Evolutionary conservation across 2,329 filamentous ascomycete species (phyloP).

Genomic region (Fusarium decemcellulare): DNA sequence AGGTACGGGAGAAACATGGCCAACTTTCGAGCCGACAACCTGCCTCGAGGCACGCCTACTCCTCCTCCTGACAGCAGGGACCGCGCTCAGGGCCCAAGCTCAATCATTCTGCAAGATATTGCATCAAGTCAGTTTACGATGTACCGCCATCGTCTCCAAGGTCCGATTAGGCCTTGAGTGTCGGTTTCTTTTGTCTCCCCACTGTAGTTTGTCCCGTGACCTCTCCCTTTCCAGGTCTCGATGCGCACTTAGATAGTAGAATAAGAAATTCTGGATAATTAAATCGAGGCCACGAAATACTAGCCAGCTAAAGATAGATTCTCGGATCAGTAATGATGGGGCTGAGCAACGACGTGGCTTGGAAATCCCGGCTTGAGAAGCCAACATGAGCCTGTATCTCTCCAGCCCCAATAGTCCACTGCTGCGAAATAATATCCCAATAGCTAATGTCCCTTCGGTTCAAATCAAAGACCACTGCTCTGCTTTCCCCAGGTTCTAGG

Average conservation of each 20-base stretch:
- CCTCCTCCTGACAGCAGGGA: background rate
- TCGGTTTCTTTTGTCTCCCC: too few species aligned
- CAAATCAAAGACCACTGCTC: conserved; percentile 59
- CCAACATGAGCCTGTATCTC: too few species aligned
- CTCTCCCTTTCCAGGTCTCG: too few species aligned
- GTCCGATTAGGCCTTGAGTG: background rate
- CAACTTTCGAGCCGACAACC: background rate
- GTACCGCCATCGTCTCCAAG: conserved; percentile 1
- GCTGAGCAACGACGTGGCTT: too few species aligned
- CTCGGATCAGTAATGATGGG: too few species aligned
- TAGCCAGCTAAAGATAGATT: too few species aligned
- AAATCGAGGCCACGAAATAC: too few species aligned
- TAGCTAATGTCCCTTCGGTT: conserved; percentile 61
- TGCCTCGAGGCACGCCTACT: background rate
- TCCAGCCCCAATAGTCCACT: conserved; percentile 48
- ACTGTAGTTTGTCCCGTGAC: too few species aligned
- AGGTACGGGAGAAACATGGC: conserved; percentile 1
- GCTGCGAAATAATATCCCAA: conserved; percentile 57
- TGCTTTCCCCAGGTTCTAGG: conserved; percentile 56
- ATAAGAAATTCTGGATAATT: too few species aligned
- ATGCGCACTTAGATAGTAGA: too few species aligned
- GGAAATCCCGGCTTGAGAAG: too few species aligned
- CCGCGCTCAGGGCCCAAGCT: background rate
- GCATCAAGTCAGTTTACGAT: background rate
- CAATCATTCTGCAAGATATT: background rate